Conservation (phyloP, 768 basidiomycete genomes). For the Panellus pusillus region DNA sequence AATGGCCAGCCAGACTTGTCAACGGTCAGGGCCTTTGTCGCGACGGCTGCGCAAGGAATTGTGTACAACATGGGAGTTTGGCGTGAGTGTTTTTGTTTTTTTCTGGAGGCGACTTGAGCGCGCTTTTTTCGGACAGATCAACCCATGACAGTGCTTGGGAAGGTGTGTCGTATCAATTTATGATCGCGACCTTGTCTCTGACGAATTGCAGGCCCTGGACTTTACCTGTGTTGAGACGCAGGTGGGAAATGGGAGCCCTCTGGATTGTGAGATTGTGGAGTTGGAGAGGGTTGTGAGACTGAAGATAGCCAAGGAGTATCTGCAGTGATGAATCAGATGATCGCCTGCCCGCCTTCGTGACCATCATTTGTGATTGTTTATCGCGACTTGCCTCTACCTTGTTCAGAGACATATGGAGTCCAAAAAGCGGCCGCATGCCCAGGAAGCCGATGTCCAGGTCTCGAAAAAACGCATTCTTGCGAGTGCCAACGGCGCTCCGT, state of each 20-base stretch:
- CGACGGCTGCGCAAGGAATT: slow-evolving; percentile 79
- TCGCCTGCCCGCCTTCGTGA: background rate
- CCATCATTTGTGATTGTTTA: slow-evolving; percentile 23
- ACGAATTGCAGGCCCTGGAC: slow-evolving; percentile 59
- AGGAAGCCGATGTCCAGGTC: slow-evolving; percentile 47
- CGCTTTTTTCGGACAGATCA: slow-evolving; percentile 61
- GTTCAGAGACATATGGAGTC: slow-evolving; percentile 44
- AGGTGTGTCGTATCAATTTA: slow-evolving; percentile 42
- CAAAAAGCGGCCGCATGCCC: slow-evolving; percentile 57
- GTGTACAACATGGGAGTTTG: slow-evolving; percentile 82
- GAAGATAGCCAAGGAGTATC: slow-evolving; percentile 27
- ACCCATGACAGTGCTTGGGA: slow-evolving; percentile 82
- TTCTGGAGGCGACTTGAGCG: slow-evolving; percentile 9
- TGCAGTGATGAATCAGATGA: slow-evolving; percentile 6
- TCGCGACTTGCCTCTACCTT: slow-evolving; percentile 21
- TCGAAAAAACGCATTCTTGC: slow-evolving; percentile 60
- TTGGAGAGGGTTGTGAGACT: slow-evolving; percentile 38
- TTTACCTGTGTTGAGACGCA: slow-evolving; percentile 93
- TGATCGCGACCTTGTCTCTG: slow-evolving; percentile 16
- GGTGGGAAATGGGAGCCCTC: slow-evolving; percentile 71
- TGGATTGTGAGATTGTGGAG: slow-evolving; percentile 87
- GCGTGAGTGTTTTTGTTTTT: slow-evolving; percentile 62
- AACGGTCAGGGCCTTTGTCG: slow-evolving; percentile 81
- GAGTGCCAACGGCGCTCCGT: slow-evolving; percentile 51
- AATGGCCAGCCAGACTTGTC: slow-evolving; percentile 77